Percentiles rank a stretch among this genome's conserved stretches.
Conservation (phyloP, 371 early-diverging fungal genomes). For the Mortierella sp. region DNA sequence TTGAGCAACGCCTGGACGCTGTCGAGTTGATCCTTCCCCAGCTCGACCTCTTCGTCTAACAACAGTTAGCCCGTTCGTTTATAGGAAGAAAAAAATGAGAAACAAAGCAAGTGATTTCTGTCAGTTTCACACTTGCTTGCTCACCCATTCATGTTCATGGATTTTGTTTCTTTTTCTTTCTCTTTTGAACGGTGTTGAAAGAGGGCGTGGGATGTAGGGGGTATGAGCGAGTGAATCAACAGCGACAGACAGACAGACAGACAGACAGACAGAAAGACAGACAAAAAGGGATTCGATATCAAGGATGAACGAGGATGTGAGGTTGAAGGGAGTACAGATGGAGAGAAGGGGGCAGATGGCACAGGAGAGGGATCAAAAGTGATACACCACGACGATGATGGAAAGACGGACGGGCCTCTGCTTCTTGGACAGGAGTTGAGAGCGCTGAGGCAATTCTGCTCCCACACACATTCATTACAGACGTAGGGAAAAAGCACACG, state of each 20-base stretch:
- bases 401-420: slow-evolving; percentile 9
- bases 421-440: neutral
- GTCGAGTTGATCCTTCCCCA: slow-evolving; percentile 44
- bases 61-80: neutral
- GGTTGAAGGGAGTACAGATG: neutral
- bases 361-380: neutral
- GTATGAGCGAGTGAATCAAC: neutral
- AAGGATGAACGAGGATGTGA: slow-evolving; percentile 1
- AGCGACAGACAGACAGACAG: neutral
- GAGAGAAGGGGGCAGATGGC: no score
- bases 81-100: slow-evolving; percentile 18
- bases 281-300: neutral
- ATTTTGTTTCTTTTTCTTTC: neutral
- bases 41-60: slow-evolving; percentile 42
- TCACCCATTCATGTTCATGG: neutral
- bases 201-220: slow-evolving; percentile 9
- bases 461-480: neutral
- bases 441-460: neutral
- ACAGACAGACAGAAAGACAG: neutral
- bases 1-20: slow-evolving; percentile 37
- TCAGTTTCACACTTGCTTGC: neutral
- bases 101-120: slow-evolving; percentile 9
- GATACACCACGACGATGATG: neutral
- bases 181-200: slow-evolving; percentile 19
- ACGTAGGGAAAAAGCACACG: neutral